Evolutionary conservation across 1,284 basidiomycete genomes (phyloP).

Genomic region (Apiotrichum montevideense): DNA sequence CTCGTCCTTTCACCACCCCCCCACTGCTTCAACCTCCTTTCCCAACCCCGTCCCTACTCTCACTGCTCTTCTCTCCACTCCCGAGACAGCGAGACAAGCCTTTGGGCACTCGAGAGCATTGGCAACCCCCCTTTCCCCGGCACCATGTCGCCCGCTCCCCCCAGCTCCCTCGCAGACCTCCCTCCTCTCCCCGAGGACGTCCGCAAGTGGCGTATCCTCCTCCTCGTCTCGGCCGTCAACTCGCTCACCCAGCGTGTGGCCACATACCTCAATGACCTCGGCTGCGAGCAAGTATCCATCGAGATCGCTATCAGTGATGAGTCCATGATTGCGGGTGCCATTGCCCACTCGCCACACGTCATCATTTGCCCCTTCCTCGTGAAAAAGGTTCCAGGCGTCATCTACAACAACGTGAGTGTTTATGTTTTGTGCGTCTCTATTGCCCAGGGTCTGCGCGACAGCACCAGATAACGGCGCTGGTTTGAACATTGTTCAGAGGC

Average conservation of each 20-base stretch:
- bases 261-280: constrained; percentile 41
- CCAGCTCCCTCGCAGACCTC: constrained; percentile 18
- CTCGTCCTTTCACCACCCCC: too few species aligned
- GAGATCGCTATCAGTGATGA: constrained; percentile 46
- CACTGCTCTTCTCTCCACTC: neutral
- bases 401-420: constrained; percentile 41
- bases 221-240: constrained; percentile 49
- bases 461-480: too few species aligned
- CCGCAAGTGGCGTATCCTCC: constrained; percentile 40
- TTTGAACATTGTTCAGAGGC: too few species aligned
- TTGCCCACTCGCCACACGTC: constrained; percentile 44
- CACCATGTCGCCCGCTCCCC: constrained; percentile 10
- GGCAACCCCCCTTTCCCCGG: neutral
- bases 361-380: constrained; percentile 50
- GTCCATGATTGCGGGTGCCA: constrained; percentile 45
- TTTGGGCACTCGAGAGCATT: too few species aligned
- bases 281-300: constrained; percentile 43
- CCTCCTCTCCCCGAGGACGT: constrained; percentile 17
- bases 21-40: too few species aligned
- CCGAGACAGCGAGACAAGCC: too few species aligned
- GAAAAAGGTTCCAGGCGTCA: constrained; percentile 45
- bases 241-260: constrained; percentile 46
- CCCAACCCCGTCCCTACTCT: too few species aligned
- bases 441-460: too few species aligned
- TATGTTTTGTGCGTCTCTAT: too few species aligned